Base-by-base conservation (phyloP, 192 early-diverging fungal species). In the Mortierella hygrophila region DNA sequence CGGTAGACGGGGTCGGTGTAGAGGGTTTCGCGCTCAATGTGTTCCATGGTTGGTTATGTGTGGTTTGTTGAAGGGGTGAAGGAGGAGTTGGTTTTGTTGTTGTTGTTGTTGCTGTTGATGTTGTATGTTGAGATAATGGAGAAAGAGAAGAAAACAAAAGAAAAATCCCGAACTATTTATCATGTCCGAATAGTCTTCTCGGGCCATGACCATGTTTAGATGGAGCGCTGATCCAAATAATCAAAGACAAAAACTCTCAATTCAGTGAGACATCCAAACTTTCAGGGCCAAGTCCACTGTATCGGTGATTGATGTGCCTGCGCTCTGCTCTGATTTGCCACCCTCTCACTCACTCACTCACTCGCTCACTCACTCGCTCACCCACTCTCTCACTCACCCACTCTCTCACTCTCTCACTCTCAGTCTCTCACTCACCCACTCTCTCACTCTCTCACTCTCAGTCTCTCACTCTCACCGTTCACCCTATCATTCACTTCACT, bases 1-100 rank as follows among this genome's bases (percentile, higher is more conserved):
- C 96, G 93, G 91, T 97, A 97, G 84, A 90, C 75, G 40, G 92
- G 79, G 77, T 97, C 96, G 41, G 91, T 90, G 88, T 96, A 95
- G 26, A 96, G 89, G 37, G 92, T 84, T 55, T 91, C 87, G 73
- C 91, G 89, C 69, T 95, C 95, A 81, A 96, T 92, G 81, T 91
- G 89, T 77, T 92, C 85, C 88, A 91, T 90, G 20, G 73, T 71
- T 40, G 37, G 35, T 35, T 41, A 68, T 55, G 13, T 38, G 70
- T 57, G 37, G 3, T 35, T 5, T 29, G 47, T 32, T 52, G 74
- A 37, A 60, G 74, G 29, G 68, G 23, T 35, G 23, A 18, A 6
- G 16, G 40, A 65, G 21, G 46, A 32, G 47, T 11, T 40, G 44
- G 68, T 60, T 35, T 60, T 35, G 72, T 35, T 68, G 46, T 70